These are phyloP conservation scores for Musa schizocarpa DNA, from an alignment of 176 grass and related monocot genomes.

Conservation along the genomic window DNA sequence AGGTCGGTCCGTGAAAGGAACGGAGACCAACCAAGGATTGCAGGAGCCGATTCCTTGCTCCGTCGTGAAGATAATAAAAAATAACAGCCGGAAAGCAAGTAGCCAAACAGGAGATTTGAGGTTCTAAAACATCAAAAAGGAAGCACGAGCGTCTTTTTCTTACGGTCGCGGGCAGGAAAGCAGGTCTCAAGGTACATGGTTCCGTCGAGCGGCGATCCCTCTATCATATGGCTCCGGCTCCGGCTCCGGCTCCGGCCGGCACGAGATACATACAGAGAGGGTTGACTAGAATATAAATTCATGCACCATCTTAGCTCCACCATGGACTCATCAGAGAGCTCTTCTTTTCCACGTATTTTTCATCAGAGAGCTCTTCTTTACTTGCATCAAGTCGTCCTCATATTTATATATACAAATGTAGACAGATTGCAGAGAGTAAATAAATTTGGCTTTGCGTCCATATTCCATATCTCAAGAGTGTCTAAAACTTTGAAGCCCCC, in stretches of 20 bases:
- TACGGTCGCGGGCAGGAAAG: too few relatives aligned
- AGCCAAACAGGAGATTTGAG: not conserved
- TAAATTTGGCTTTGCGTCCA: not conserved
- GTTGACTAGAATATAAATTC: not conserved
- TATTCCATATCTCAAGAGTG: not conserved
- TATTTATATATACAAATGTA: not conserved
- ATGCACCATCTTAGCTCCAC: not conserved
- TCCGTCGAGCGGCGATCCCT: too few relatives aligned
- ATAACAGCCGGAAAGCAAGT: not conserved
- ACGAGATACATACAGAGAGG: not conserved
- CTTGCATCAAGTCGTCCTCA: too few relatives aligned
- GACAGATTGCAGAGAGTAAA: not conserved
- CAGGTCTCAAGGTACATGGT: too few relatives aligned
- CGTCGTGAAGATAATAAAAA: not conserved
- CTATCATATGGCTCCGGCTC: too few relatives aligned
- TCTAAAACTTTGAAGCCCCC: not conserved
- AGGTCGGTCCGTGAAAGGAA: not conserved
- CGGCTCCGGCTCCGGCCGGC: too few relatives aligned
- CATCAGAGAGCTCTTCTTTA: not conserved
- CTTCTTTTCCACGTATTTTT: too few relatives aligned
- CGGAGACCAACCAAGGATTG: not conserved
- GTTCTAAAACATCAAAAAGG: not conserved
- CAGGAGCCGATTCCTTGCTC: not conserved
- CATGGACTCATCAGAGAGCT: not conserved
- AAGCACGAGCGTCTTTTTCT: not conserved